These are phyloP conservation scores for Pittosporum tobira DNA, from an alignment of 129 eudicot species.

Conservation along the genomic window DNA sequence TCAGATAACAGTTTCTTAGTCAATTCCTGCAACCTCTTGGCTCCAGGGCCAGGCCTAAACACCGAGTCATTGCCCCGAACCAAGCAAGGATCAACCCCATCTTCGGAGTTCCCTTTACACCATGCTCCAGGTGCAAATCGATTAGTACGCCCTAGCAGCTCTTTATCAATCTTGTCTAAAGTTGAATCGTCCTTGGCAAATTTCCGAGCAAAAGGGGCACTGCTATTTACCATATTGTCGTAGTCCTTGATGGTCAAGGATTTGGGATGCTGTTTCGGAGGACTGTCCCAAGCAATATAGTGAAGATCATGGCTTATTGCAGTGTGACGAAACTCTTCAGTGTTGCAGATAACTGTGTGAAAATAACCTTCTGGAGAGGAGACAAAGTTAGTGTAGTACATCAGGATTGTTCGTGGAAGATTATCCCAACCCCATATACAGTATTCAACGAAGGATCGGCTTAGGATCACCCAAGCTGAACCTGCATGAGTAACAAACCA, in stretches of 20 bases:
- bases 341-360: slow-evolving; percentile 93
- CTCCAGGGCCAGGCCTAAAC: slow-evolving; percentile 74
- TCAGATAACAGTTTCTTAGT: slow-evolving; percentile 49
- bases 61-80: slow-evolving; percentile 66
- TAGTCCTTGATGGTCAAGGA: slow-evolving; percentile 65
- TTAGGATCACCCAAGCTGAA: slow-evolving; percentile 92
- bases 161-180: slow-evolving; percentile 77
- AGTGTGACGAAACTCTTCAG: slow-evolving; percentile 57
- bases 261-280: slow-evolving; percentile 94
- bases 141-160: slow-evolving; percentile 52
- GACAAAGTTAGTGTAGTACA: slow-evolving; percentile 89
- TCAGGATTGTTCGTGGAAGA: slow-evolving; percentile 71
- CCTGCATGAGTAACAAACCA: slow-evolving; percentile 31
- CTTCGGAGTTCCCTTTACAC: slow-evolving; percentile 68
- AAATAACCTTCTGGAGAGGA: slow-evolving; percentile 98
- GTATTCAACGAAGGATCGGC: slow-evolving; percentile 82
- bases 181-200: slow-evolving; percentile 77
- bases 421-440: slow-evolving; percentile 98
- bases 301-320: slow-evolving; percentile 91
- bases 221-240: slow-evolving; percentile 78
- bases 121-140: slow-evolving; percentile 85
- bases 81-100: slow-evolving; percentile 68
- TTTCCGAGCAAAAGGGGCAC: slow-evolving; percentile 83
- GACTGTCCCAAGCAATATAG: slow-evolving; percentile 94
- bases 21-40: slow-evolving; percentile 51